A percentile compares a stretch with the other conserved stretches of the same genome.
Evolutionary conservation across 208 protist genomes (phyloP).

Genomic region (Leishmania turanica): DNA sequence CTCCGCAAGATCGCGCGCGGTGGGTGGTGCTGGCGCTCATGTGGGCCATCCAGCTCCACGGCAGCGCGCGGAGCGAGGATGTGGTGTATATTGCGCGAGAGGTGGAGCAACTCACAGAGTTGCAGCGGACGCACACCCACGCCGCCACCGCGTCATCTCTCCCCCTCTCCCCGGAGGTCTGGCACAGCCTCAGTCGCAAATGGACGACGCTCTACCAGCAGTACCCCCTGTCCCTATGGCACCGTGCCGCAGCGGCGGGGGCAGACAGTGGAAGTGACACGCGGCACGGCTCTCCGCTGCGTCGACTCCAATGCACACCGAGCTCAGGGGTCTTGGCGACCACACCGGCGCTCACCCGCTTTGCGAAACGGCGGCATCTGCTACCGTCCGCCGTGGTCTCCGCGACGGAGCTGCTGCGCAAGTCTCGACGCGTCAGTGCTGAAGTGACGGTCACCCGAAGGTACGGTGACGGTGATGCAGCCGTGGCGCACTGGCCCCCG

Average conservation of each 20-base stretch:
- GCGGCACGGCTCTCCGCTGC: no score
- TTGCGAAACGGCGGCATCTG: slow-evolving; percentile 13
- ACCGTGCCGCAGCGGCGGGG: neutral
- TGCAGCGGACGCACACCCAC: slow-evolving; percentile 8
- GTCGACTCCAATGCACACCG: neutral
- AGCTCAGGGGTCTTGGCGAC: neutral
- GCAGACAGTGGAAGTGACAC: neutral
- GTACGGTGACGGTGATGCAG: neutral
- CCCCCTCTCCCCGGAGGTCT: slow-evolving; percentile 18
- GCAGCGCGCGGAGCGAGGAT: slow-evolving; percentile 24
- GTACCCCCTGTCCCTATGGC: slow-evolving; percentile 29
- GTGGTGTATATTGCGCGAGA: slow-evolving; percentile 44
- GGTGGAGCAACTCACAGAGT: slow-evolving; percentile 37
- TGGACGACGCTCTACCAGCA: slow-evolving; percentile 46
- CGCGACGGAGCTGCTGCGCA: slow-evolving; percentile 10
- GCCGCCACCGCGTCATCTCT: neutral
- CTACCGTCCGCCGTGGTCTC: slow-evolving; percentile 10
- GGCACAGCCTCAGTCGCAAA: slow-evolving; percentile 37
- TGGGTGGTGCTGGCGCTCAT: slow-evolving; percentile 49
- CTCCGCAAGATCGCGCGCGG: slow-evolving; percentile 34
- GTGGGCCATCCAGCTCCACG: slow-evolving; percentile 33
- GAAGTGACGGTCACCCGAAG: neutral
- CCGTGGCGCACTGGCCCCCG: neutral
- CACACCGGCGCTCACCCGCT: slow-evolving; percentile 17
- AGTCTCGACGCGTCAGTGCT: neutral